These are phyloP conservation scores for Fistulifera solaris DNA, from an alignment of 108 stramenopile species.

Conservation along the genomic window DNA sequence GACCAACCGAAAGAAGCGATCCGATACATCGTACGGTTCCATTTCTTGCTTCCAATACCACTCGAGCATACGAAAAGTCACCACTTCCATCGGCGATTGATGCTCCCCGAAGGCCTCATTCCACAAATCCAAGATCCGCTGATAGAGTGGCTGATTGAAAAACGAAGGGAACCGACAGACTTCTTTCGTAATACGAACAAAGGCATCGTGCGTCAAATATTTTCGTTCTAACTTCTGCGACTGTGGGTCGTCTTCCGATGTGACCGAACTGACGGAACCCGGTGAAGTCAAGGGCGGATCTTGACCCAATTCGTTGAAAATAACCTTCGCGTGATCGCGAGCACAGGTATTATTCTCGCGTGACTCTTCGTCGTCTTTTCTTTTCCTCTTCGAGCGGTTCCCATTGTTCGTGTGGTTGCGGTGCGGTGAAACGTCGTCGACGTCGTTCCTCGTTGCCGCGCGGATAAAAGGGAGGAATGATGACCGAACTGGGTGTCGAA, in stretches of 20 bases:
- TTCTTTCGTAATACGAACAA: constrained; percentile 89
- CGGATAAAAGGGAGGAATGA: constrained; percentile 36
- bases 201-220: constrained; percentile 51
- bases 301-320: constrained; percentile 20
- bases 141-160: constrained; percentile 83
- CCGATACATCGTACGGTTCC: constrained; percentile 84
- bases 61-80: constrained; percentile 56
- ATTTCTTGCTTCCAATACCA: constrained; percentile 86
- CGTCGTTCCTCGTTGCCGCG: background rate
- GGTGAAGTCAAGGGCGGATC: constrained; percentile 5
- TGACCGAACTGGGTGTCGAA: background rate
- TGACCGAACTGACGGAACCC: constrained; percentile 3
- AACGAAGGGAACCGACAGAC: constrained; percentile 87
- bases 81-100: constrained; percentile 10
- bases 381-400: constrained; percentile 13
- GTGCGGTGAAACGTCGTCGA: constrained; percentile 27
- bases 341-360: constrained; percentile 9
- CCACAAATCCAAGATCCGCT: constrained; percentile 67
- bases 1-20: constrained; percentile 88
- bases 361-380: background rate
- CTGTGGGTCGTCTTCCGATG: constrained; percentile 6
- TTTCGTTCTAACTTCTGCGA: constrained; percentile 2
- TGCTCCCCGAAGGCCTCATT: background rate
- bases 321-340: constrained; percentile 17
- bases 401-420: constrained; percentile 34